These are phyloP conservation scores for Neofusicoccum parvum DNA, from an alignment of 2,329 filamentous ascomycete genomes.

Conservation along the genomic window DNA sequence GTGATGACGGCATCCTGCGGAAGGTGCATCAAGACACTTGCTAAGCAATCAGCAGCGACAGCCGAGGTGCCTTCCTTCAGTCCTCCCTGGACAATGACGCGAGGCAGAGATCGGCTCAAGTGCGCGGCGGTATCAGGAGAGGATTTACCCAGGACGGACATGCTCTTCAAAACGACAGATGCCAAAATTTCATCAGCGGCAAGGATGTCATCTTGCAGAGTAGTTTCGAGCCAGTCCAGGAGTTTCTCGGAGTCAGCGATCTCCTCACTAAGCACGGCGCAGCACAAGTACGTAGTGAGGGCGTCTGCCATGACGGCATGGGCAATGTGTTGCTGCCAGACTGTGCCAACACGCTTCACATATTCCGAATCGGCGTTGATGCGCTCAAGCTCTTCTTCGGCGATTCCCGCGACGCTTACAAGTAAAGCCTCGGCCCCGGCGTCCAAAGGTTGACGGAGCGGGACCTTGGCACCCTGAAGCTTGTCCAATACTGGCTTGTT, in stretches of 20 bases:
- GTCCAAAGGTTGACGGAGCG: conserved; percentile 25
- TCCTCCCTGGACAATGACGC: conserved; percentile 84
- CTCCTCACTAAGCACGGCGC: conserved; percentile 78
- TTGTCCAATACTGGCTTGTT: conserved; percentile 71
- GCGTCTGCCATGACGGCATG: conserved; percentile 83
- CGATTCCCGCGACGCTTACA: conserved; percentile 67
- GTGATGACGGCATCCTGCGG: conserved; percentile 94
- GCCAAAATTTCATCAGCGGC: conserved; percentile 81
- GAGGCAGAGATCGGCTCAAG: conserved; percentile 77
- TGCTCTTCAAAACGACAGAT: conserved; percentile 74
- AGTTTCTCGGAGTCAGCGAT: conserved; percentile 77
- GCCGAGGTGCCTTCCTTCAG: conserved; percentile 69
- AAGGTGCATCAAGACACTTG: conserved; percentile 76
- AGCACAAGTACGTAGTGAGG: conserved; percentile 82
- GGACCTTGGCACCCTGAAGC: conserved; percentile 45
- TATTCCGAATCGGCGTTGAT: conserved; percentile 91
- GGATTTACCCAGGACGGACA: conserved; percentile 78
- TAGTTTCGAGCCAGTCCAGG: conserved; percentile 82
- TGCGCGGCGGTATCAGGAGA: conserved; percentile 72
- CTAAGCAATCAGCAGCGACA: conserved; percentile 81
- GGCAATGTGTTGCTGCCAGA: conserved; percentile 83
- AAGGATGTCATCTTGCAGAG: conserved; percentile 75
- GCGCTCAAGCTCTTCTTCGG: conserved; percentile 79
- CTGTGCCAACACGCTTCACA: conserved; percentile 73
- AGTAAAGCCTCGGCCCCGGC: conserved; percentile 40